Evolutionary conservation across 2,329 filamentous ascomycete species (phyloP).

Genomic region (Didymella lethalis): DNA sequence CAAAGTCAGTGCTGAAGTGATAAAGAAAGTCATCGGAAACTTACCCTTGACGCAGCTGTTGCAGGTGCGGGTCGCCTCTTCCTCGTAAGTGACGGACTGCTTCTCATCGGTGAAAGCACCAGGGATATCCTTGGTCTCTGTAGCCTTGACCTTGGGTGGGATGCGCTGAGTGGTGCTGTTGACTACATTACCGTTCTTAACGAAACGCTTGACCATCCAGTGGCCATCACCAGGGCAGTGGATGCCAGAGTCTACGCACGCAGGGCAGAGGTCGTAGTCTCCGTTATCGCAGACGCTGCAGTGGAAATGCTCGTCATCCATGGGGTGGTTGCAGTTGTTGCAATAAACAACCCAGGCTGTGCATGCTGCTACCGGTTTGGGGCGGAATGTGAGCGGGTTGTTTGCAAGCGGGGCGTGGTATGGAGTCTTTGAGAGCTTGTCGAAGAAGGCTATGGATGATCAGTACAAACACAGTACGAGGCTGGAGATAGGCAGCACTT

Average conservation of each 20-base stretch:
- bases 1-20: slow-evolving; percentile 34
- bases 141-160: slow-evolving; percentile 65
- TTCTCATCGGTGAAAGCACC: slow-evolving; percentile 57
- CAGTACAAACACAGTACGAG: slow-evolving; percentile 13
- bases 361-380: slow-evolving; percentile 48
- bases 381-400: slow-evolving; percentile 49
- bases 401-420: slow-evolving; percentile 40
- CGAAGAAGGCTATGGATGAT: slow-evolving; percentile 40
- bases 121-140: slow-evolving; percentile 51
- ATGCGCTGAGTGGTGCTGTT: slow-evolving; percentile 87
- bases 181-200: slow-evolving; percentile 79
- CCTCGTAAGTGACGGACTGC: slow-evolving; percentile 49
- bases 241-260: slow-evolving; percentile 77
- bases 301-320: slow-evolving; percentile 87
- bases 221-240: slow-evolving; percentile 81
- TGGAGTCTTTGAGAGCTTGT: slow-evolving; percentile 39
- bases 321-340: slow-evolving; percentile 83
- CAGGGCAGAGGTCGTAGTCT: slow-evolving; percentile 90
- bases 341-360: slow-evolving; percentile 84
- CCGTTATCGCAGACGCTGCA: slow-evolving; percentile 92
- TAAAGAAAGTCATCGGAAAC: slow-evolving; percentile 18
- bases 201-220: slow-evolving; percentile 92
- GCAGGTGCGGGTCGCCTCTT: slow-evolving; percentile 69
- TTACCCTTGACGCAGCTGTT: slow-evolving; percentile 72
- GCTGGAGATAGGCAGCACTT: slow-evolving; percentile 24